phyloP scores from a whole-genome alignment of 805 yeast species.

The Starmerella floricola region DNA sequence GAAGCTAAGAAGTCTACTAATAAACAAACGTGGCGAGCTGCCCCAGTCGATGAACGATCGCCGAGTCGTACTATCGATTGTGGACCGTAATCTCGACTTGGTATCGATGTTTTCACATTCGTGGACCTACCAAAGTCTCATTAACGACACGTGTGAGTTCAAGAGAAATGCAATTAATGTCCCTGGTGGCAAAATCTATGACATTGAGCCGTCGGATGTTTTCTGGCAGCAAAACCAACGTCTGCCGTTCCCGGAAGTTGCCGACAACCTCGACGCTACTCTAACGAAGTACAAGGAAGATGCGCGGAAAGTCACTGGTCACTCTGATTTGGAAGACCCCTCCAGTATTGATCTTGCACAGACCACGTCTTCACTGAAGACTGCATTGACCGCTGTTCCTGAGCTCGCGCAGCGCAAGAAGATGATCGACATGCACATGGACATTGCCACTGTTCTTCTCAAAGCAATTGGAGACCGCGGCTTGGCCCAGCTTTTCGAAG shows the following conservation, averaged over 20 bases:
- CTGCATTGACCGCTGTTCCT: constrained; percentile 83
- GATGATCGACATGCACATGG: constrained; percentile 93
- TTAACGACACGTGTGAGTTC: constrained; percentile 78
- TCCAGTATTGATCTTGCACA: constrained; percentile 52
- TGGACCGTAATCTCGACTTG: constrained; percentile 83
- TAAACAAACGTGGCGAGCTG: constrained; percentile 46
- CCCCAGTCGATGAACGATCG: constrained; percentile 17
- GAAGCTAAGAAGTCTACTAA: constrained; percentile 71
- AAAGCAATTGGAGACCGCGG: constrained; percentile 76
- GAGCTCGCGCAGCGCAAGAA: constrained; percentile 79
- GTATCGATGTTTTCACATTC: constrained; percentile 93
- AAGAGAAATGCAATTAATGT: constrained; percentile 71
- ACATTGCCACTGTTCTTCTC: constrained; percentile 72
- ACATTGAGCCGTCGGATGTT: constrained; percentile 84
- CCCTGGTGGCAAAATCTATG: constrained; percentile 41
- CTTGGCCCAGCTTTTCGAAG: constrained; percentile 82
- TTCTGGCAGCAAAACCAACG: constrained; percentile 81
- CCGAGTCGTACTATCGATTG: constrained; percentile 62
- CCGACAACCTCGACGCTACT: constrained; percentile 84
- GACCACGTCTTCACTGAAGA: constrained; percentile 64
- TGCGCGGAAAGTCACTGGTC: constrained; percentile 72
- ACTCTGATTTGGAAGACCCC: constrained; percentile 59
- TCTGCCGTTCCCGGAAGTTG: constrained; percentile 96
- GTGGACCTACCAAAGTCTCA: constrained; percentile 95
- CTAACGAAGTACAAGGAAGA: constrained; percentile 70